phyloP scores from a whole-genome alignment of 495 filamentous ascomycete genomes.

The Neurospora sp. region DNA sequence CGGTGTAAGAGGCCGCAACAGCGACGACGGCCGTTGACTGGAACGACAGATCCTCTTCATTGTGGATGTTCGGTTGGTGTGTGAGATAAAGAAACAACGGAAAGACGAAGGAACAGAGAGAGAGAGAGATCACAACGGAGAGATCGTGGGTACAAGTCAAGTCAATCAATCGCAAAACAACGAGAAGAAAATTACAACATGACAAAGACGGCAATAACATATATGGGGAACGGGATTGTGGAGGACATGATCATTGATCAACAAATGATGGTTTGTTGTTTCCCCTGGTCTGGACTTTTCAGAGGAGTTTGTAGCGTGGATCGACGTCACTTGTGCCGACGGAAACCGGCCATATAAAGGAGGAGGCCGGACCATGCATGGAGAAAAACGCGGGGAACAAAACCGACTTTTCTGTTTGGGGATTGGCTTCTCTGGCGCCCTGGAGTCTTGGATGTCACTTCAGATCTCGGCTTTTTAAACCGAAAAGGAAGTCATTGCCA shows the following conservation, averaged over 20 bases:
- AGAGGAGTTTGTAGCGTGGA: background rate
- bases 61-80: background rate
- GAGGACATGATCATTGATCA: background rate
- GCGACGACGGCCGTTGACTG: background rate
- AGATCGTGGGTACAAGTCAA: background rate
- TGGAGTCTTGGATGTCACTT: background rate
- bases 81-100: background rate
- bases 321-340: slow-evolving; percentile 29
- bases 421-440: background rate
- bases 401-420: background rate
- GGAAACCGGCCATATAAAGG: slow-evolving; percentile 13
- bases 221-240: background rate
- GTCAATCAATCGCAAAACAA: background rate
- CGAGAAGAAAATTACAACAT: background rate
- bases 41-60: slow-evolving; percentile 16
- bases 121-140: background rate
- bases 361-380: background rate
- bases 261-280: background rate
- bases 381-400: background rate
- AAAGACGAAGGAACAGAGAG: background rate
- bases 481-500: background rate
- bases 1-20: background rate
- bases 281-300: background rate
- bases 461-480: background rate
- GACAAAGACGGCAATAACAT: background rate